Percentiles rank a stretch among this genome's conserved stretches.
Evolutionary conservation across 305 asterid species (phyloP).

Genomic region (Salvia sclarea): DNA sequence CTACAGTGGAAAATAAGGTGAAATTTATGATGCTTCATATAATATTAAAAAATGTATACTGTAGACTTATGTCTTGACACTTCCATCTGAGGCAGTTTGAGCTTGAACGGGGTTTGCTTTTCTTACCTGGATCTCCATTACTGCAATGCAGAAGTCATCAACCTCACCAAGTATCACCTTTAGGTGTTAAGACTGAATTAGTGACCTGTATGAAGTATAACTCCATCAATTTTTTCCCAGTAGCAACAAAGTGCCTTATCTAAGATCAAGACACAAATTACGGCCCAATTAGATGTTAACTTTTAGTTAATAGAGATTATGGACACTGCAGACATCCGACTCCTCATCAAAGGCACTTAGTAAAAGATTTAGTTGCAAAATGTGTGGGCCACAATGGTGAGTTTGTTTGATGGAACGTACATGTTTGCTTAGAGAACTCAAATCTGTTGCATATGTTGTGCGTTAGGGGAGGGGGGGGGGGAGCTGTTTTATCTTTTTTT

Average conservation of each 20-base stretch:
- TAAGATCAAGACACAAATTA: slow-evolving; percentile 2
- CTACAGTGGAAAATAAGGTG: slow-evolving; percentile 26
- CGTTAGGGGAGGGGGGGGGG: slow-evolving; percentile 1
- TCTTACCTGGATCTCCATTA: slow-evolving; percentile 4
- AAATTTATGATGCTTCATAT: slow-evolving; percentile 14
- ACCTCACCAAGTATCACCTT: slow-evolving; percentile 18
- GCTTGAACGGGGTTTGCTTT: slow-evolving; percentile 16
- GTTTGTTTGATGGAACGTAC: slow-evolving; percentile 1
- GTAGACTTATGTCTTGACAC: slow-evolving; percentile 25
- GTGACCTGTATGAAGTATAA: slow-evolving; percentile 22
- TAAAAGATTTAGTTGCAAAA: slow-evolving; percentile 12
- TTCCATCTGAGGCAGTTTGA: slow-evolving; percentile 16
- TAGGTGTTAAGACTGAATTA: slow-evolving; percentile 17
- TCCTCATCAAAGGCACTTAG: slow-evolving; percentile 9
- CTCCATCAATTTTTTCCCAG: slow-evolving; percentile 15
- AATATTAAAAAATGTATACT: slow-evolving; percentile 14
- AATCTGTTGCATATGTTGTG: background rate
- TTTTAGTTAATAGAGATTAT: background rate
- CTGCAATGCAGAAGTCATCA: slow-evolving; percentile 5
- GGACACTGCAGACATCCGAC: slow-evolving; percentile 8
- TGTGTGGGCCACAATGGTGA: slow-evolving; percentile 3
- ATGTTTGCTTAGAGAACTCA: slow-evolving; percentile 9
- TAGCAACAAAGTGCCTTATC: slow-evolving; percentile 21
- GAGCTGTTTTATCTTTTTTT: too few species aligned
- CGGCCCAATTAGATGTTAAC: slow-evolving; percentile 1